Percentiles rank a stretch among this genome's conserved stretches.
These are phyloP conservation scores for Salmacisia buchloeana DNA, from an alignment of 1,284 basidiomycete species.

Conservation along the genomic window DNA sequence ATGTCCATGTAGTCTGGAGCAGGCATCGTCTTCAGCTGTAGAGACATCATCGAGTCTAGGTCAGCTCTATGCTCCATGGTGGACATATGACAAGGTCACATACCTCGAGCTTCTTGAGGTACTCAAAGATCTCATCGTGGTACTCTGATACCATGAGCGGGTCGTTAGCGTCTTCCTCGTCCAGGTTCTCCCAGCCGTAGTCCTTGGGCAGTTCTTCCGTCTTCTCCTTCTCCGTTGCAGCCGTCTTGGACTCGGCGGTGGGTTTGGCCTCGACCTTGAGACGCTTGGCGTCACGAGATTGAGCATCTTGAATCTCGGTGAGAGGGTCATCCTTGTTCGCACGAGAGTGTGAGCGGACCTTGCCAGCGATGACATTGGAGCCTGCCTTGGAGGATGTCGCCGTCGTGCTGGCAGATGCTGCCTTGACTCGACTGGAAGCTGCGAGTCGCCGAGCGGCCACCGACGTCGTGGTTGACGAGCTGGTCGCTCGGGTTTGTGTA, in stretches of 20 bases:
- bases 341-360: conserved; percentile 4
- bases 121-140: conserved; percentile 86
- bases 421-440: neutral
- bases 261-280: neutral
- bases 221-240: neutral
- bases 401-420: neutral
- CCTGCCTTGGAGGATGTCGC: neutral
- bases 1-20: conserved; percentile 44
- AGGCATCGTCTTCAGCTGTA: conserved; percentile 37
- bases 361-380: neutral
- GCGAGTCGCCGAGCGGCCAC: neutral
- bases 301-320: neutral
- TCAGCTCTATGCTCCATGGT: neutral
- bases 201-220: conserved; percentile 52
- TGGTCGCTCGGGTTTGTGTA: neutral
- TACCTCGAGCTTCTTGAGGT: conserved; percentile 70
- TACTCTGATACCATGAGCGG: conserved; percentile 97
- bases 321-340: conserved; percentile 6
- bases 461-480: neutral
- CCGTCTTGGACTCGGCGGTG: neutral
- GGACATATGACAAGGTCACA: neutral
- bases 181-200: conserved; percentile 72
- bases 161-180: conserved; percentile 87
- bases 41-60: neutral
- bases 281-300: neutral